Conservation (phyloP, 169 alveolate genomes). For the Condylostoma magnum region DNA sequence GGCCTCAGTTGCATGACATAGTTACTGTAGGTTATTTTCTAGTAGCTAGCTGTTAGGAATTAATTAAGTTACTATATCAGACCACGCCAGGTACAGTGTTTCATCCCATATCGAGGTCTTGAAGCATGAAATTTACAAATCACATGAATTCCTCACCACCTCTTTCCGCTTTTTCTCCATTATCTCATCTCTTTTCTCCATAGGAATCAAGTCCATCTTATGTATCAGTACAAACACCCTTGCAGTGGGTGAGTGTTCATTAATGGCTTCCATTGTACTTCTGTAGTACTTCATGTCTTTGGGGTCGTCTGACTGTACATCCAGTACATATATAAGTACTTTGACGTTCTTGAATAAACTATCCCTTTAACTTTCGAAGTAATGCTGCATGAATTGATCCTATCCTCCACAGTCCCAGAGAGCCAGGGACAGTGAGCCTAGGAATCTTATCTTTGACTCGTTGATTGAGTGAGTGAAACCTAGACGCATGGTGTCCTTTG, state of each 20-base stretch:
- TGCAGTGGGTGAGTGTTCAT: slow-evolving; percentile 85
- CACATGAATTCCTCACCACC: slow-evolving; percentile 49
- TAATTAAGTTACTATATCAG: slow-evolving; percentile 83
- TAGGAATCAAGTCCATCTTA: slow-evolving; percentile 88
- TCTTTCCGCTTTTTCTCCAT: slow-evolving; percentile 68
- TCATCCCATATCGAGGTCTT: slow-evolving; percentile 94
- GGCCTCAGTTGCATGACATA: slow-evolving; percentile 81
- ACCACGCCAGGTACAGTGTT: slow-evolving; percentile 91
- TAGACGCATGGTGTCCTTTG: slow-evolving; percentile 84
- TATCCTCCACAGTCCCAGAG: slow-evolving; percentile 97
- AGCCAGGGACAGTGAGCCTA: slow-evolving; percentile 88
- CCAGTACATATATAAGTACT: slow-evolving; percentile 92
- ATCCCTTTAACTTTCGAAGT: slow-evolving; percentile 89
- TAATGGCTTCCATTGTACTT: slow-evolving; percentile 78
- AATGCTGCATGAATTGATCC: slow-evolving; percentile 93
- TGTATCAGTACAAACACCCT: slow-evolving; percentile 88
- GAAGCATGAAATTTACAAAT: slow-evolving; percentile 59
- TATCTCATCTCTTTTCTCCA: slow-evolving; percentile 71
- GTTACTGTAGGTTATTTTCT: slow-evolving; percentile 66
- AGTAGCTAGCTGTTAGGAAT: slow-evolving; percentile 82
- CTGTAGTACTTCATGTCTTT: slow-evolving; percentile 80
- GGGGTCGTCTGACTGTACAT: slow-evolving; percentile 65
- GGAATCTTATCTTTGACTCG: slow-evolving; percentile 84
- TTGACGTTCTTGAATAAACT: slow-evolving; percentile 87
- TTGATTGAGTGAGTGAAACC: slow-evolving; percentile 81